phyloP scores from a whole-genome alignment of 768 basidiomycete genomes.

The Phaeotremella fagi region DNA sequence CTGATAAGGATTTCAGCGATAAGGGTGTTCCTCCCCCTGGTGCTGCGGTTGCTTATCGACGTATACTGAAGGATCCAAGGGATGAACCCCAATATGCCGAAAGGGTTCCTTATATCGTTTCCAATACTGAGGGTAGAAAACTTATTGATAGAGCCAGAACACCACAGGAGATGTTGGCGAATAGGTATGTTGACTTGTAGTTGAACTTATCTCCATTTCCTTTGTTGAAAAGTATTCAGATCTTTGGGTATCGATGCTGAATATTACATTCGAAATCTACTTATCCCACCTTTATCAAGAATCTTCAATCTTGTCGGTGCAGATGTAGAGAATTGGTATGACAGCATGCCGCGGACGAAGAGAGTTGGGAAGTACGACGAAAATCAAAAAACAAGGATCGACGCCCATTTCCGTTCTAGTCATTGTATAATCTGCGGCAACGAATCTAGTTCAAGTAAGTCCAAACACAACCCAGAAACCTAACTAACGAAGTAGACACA shows the following conservation, averaged over 20 bases:
- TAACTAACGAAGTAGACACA: conserved; percentile 45
- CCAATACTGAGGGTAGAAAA: conserved; percentile 56
- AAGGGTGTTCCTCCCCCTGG: conserved; percentile 86
- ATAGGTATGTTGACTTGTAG: conserved; percentile 53
- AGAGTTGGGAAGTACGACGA: conserved; percentile 49
- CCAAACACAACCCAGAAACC: not conserved
- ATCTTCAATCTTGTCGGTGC: conserved; percentile 88
- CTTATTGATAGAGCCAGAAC: conserved; percentile 70
- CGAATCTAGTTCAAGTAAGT: conserved; percentile 56
- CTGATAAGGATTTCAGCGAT: conserved; percentile 57
- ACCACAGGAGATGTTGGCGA: conserved; percentile 65
- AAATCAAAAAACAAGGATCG: conserved; percentile 54
- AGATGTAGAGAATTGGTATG: conserved; percentile 79
- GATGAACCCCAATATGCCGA: conserved; percentile 89
- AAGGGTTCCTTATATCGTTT: conserved; percentile 84
- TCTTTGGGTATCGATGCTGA: conserved; percentile 71
- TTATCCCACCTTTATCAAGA: conserved; percentile 84
- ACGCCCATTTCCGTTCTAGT: conserved; percentile 67
- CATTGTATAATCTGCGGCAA: conserved; percentile 68
- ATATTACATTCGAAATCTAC: conserved; percentile 80
- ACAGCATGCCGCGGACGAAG: conserved; percentile 70
- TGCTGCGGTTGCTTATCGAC: conserved; percentile 73
- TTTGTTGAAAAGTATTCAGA: conserved; percentile 47
- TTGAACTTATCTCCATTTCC: not conserved
- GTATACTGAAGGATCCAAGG: conserved; percentile 67